Evolutionary conservation across 768 basidiomycete genomes (phyloP).

Genomic region (Coprinopsis cinerea): DNA sequence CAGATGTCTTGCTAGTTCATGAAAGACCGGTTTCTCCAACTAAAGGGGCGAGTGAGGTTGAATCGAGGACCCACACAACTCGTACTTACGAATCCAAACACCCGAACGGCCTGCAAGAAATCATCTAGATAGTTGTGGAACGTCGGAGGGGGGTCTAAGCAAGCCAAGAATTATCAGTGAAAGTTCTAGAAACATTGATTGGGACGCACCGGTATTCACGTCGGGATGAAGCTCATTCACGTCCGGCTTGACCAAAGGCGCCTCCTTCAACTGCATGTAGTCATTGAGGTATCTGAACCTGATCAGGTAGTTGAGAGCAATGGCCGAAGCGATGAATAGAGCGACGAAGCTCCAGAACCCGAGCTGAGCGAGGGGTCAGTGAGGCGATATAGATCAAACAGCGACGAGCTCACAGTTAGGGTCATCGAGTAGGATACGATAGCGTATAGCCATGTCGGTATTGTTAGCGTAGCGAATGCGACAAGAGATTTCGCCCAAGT

Average conservation of each 20-base stretch:
- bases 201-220: constrained; percentile 56
- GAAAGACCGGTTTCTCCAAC: constrained; percentile 95
- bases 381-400: no score
- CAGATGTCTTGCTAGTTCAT: constrained; percentile 92
- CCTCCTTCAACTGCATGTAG: constrained; percentile 73
- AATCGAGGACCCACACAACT: constrained; percentile 4
- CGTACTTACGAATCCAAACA: constrained; percentile 82
- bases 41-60: constrained; percentile 14
- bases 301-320: constrained; percentile 78
- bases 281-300: constrained; percentile 75
- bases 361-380: constrained; percentile 41
- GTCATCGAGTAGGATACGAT: constrained; percentile 86
- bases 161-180: background rate
- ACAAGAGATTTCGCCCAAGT: constrained; percentile 73
- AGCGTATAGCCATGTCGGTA: constrained; percentile 74
- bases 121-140: constrained; percentile 98
- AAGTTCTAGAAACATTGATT: background rate
- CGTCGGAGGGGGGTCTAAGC: constrained; percentile 53
- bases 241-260: constrained; percentile 75
- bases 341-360: constrained; percentile 89
- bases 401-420: constrained; percentile 54
- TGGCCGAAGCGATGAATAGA: constrained; percentile 60
- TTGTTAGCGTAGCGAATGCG: constrained; percentile 74
- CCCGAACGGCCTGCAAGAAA: constrained; percentile 91
- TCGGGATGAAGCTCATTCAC: constrained; percentile 89